Percentiles rank a stretch among this genome's conserved stretches.
Evolutionary conservation across 1,139 yeast genomes (phyloP).

Genomic region (Nakaseomyces sp.): DNA sequence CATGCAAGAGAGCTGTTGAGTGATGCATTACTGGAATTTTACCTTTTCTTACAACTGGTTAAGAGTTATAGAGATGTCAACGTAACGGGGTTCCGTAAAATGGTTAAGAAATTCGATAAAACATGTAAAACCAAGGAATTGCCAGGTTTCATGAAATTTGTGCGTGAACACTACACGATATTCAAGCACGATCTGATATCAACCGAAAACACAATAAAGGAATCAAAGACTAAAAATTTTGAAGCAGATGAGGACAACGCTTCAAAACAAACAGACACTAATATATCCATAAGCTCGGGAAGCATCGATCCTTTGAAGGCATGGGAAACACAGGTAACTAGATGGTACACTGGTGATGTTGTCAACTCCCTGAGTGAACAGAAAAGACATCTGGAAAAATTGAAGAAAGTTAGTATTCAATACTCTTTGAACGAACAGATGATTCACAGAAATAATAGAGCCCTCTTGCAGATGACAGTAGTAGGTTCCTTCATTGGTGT

Average conservation of each 20-base stretch:
- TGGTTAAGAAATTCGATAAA: conserved; percentile 85
- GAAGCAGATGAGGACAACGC: conserved; percentile 8
- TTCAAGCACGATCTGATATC: conserved; percentile 22
- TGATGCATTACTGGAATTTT: conserved; percentile 69
- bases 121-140: conserved; percentile 37
- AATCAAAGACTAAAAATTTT: neutral
- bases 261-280: neutral
- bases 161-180: conserved; percentile 21
- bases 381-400: conserved; percentile 23
- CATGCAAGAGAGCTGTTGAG: conserved; percentile 70
- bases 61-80: conserved; percentile 70
- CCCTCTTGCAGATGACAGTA: conserved; percentile 37
- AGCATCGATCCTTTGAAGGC: conserved; percentile 25
- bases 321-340: conserved; percentile 63
- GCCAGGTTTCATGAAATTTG: conserved; percentile 44
- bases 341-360: conserved; percentile 59
- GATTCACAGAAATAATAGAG: conserved; percentile 30
- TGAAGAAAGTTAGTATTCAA: conserved; percentile 28
- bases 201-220: neutral
- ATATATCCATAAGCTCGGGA: conserved; percentile 2
- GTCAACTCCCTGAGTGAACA: conserved; percentile 34
- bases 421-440: conserved; percentile 29
- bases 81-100: conserved; percentile 80
- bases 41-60: conserved; percentile 68
- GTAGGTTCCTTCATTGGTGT: conserved; percentile 66